Evolutionary conservation across 805 yeast genomes (phyloP).

Genomic region (Myxozyma sirexii): DNA sequence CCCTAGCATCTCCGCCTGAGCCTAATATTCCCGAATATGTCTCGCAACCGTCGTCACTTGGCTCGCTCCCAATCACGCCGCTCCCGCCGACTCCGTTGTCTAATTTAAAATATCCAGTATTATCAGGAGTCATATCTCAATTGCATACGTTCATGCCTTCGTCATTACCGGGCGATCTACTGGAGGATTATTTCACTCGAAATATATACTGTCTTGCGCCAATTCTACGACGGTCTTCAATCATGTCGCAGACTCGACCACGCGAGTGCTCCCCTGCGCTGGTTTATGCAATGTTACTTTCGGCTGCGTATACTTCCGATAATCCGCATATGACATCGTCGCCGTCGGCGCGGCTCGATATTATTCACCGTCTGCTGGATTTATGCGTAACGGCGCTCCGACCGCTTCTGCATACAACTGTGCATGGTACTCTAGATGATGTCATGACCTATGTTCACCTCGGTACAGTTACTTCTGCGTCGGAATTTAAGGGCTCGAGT

Average conservation of each 20-base stretch:
- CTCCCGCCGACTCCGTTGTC: constrained; percentile 3
- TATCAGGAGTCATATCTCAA: constrained; percentile 33
- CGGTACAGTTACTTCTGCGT: constrained; percentile 42
- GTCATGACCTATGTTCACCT: constrained; percentile 41
- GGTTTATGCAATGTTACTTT: constrained; percentile 38
- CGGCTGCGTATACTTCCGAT: constrained; percentile 41
- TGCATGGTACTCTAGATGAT: constrained; percentile 39
- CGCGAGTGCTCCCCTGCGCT: constrained; percentile 36
- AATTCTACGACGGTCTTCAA: constrained; percentile 36
- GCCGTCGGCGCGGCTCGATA: constrained; percentile 37
- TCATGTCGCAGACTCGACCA: constrained; percentile 30
- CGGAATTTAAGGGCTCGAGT: constrained; percentile 41
- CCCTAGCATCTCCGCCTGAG: constrained; percentile 26
- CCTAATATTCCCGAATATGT: constrained; percentile 17
- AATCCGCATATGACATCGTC: constrained; percentile 38
- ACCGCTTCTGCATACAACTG: constrained; percentile 35
- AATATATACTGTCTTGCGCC: constrained; percentile 40
- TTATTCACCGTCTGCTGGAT: constrained; percentile 37
- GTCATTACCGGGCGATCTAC: constrained; percentile 36
- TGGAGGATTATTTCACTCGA: constrained; percentile 38
- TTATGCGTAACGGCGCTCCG: constrained; percentile 36
- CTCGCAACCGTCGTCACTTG: constrained; percentile 8
- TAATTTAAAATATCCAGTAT: constrained; percentile 32
- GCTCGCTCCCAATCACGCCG: background rate
- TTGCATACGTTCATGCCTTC: constrained; percentile 32